A percentile compares a stretch with the other conserved stretches of the same genome.
Conservation (phyloP, 2,329 filamentous ascomycete genomes). For the Sphaerulina musiva region DNA sequence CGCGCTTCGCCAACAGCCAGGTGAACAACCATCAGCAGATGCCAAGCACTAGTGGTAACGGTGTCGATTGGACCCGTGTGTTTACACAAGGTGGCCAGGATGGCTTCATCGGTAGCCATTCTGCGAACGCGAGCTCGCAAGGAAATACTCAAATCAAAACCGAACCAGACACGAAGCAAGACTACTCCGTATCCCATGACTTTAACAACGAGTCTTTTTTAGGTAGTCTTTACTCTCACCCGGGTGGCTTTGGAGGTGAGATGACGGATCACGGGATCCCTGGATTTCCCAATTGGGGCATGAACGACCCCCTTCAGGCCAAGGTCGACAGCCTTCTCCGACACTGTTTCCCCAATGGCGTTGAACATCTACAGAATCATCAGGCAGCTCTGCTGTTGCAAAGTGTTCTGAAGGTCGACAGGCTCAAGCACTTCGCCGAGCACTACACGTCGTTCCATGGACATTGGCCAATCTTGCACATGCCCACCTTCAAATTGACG, state of each 20-base stretch:
- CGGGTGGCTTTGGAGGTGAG: conserved; percentile 39
- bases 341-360: conserved; percentile 52
- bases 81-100: conserved; percentile 42
- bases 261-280: conserved; percentile 31
- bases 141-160: conserved; percentile 36
- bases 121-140: conserved; percentile 40
- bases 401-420: conserved; percentile 57
- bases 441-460: conserved; percentile 66
- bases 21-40: conserved; percentile 28
- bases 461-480: conserved; percentile 67
- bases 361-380: conserved; percentile 50
- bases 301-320: conserved; percentile 42
- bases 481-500: conserved; percentile 62
- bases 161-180: conserved; percentile 39
- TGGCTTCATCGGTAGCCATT: conserved; percentile 42
- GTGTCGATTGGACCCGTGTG: conserved; percentile 41
- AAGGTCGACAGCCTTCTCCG: conserved; percentile 42
- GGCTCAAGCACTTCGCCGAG: conserved; percentile 64
- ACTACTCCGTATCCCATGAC: conserved; percentile 37
- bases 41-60: conserved; percentile 29
- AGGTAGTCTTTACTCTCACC: conserved; percentile 44
- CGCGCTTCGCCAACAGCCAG: conserved; percentile 35
- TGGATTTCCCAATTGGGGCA: conserved; percentile 38
- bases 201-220: conserved; percentile 44
- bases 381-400: conserved; percentile 40